Evolutionary conservation across 257 asterid species (phyloP), one percentile per base, ranked within the genome.

Genomic region (Primulina huaijiensis): DNA sequence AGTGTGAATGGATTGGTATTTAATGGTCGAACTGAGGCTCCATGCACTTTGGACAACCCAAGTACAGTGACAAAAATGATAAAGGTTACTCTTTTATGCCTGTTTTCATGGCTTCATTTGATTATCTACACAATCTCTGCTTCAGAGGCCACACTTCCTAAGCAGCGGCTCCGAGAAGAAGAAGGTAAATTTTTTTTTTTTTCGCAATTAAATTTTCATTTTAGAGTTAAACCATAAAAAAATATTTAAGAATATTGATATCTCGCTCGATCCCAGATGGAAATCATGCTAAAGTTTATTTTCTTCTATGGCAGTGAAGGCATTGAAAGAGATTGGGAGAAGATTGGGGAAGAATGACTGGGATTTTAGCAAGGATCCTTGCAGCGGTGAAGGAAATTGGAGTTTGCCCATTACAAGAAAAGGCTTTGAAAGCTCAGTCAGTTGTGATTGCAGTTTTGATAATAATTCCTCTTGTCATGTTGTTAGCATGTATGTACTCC

Each of bases 321-420:
- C 89, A 30, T 75, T 90, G 86, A 85, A 60, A 68, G 88, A 82
- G 78, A 87, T 92, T 60, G 90, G 79, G 14, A 81, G 60, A 74
- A 77, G 81, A 67, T 31, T 92, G 75, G 95, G 96, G 76, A 90
- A 88, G 61, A 85, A 19, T 25, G 98, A 90, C 75, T 92, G 98
- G 97, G 85, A 90, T 70, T 88, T 90, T 65, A 76, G 74, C 78
- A 77, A 56, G 60, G 96, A 92, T 79, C 93, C 95, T 3, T 92
- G 97, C 77, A 83, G 88, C 74, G 87, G 85, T 20, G 82, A 72
- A 67, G 97, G 89, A 60, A 90, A 81, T 73, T 92, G 97, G 98
- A 92, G 86, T 70, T 27, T 79, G 67, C 89, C 93, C 8, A 35
- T 79, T 71, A 40, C 71, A 8, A 67, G 37, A 4, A 88, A 90